Conservation (phyloP, 495 filamentous ascomycete genomes). For the Penicillium desertorum region DNA sequence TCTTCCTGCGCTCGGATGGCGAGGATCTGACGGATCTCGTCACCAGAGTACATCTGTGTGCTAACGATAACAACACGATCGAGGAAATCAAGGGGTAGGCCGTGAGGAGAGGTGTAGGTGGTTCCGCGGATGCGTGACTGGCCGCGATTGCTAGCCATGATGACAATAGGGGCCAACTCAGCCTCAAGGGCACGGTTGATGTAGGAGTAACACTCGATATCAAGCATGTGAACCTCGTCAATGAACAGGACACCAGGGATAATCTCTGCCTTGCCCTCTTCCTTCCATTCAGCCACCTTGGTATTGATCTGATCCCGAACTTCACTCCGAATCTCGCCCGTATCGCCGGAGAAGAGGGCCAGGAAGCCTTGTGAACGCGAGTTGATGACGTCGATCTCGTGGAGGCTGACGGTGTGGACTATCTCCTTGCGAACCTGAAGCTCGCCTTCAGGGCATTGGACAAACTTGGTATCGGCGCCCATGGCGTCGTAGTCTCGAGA, state of each 20-base stretch:
- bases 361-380: slow-evolving; percentile 95
- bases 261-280: slow-evolving; percentile 97
- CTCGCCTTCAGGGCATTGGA: slow-evolving; percentile 98
- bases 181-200: slow-evolving; percentile 95
- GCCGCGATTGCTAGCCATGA: slow-evolving; percentile 99
- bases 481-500: slow-evolving; percentile 98
- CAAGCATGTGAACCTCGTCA: slow-evolving; percentile 99
- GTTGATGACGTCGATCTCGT: slow-evolving; percentile 99
- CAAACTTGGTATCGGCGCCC: slow-evolving; percentile 97
- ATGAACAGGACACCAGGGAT: slow-evolving; percentile 98
- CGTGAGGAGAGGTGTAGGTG: slow-evolving; percentile 86
- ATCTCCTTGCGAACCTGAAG: slow-evolving; percentile 96
- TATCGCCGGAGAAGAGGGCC: slow-evolving; percentile 95
- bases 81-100: slow-evolving; percentile 91
- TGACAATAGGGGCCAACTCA: slow-evolving; percentile 93
- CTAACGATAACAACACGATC: slow-evolving; percentile 96
- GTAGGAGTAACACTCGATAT: slow-evolving; percentile 98
- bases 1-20: slow-evolving; percentile 91
- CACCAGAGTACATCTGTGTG: slow-evolving; percentile 80
- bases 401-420: slow-evolving; percentile 91
- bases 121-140: slow-evolving; percentile 91
- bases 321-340: slow-evolving; percentile 95
- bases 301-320: slow-evolving; percentile 98
- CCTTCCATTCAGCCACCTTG: slow-evolving; percentile 97
- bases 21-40: slow-evolving; percentile 89